Evolutionary conservation across 2,329 filamentous ascomycete genomes (phyloP).

Genomic region (Allantophomopsis lycopodina): DNA sequence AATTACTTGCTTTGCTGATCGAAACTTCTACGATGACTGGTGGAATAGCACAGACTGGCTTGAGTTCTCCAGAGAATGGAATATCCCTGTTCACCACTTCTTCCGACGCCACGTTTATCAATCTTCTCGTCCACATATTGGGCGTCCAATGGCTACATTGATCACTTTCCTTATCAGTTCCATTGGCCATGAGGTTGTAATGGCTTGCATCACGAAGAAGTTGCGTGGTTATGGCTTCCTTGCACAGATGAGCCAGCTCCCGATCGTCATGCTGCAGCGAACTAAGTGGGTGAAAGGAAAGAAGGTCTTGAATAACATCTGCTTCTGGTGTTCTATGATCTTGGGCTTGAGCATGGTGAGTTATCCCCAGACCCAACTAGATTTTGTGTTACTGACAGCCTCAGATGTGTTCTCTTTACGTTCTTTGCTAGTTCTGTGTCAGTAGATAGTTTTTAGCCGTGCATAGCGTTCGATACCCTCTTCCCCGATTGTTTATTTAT

Average conservation of each 20-base stretch:
- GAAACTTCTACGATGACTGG: constrained; percentile 79
- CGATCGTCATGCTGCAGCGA: constrained; percentile 83
- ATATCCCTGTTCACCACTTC: constrained; percentile 94
- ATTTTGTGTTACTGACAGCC: neutral
- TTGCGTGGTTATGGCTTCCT: constrained; percentile 86
- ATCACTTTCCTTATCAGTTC: constrained; percentile 89
- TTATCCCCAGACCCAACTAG: neutral
- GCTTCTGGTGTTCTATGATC: constrained; percentile 90
- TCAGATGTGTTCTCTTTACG: constrained; percentile 5
- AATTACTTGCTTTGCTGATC: constrained; percentile 83
- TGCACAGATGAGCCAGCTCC: constrained; percentile 92
- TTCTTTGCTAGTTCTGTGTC: constrained; percentile 2
- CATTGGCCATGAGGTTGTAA: constrained; percentile 84
- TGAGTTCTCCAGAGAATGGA: constrained; percentile 94
- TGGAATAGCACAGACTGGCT: constrained; percentile 81
- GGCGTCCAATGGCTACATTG: constrained; percentile 63
- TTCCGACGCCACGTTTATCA: constrained; percentile 89
- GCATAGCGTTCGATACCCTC: no score
- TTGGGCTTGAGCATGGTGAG: constrained; percentile 55
- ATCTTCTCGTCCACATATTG: constrained; percentile 64
- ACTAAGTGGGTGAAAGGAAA: constrained; percentile 62
- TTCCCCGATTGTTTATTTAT: no score
- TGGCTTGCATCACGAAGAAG: constrained; percentile 98
- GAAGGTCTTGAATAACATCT: constrained; percentile 73
- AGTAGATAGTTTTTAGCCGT: no score